Evolutionary conservation across 768 basidiomycete genomes (phyloP).

Genomic region (Mycena belliarum): DNA sequence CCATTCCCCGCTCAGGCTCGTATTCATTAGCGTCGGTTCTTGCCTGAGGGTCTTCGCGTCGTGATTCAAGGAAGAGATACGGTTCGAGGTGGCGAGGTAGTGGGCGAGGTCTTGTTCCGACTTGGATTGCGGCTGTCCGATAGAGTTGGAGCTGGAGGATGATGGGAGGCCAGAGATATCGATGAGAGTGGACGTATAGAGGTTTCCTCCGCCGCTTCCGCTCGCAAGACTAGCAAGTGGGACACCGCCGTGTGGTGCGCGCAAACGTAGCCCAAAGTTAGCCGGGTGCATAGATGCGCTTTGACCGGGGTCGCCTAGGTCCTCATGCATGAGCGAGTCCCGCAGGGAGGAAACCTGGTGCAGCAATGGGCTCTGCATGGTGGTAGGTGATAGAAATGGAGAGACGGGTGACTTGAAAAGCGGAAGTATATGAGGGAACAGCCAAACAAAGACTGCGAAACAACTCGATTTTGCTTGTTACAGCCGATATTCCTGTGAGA

Average conservation of each 20-base stretch:
- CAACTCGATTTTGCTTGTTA: neutral
- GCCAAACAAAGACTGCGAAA: slow-evolving; percentile 5
- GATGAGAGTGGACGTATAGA: slow-evolving; percentile 14
- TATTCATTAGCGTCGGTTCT: slow-evolving; percentile 7
- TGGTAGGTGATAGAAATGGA: neutral
- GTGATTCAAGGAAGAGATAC: neutral
- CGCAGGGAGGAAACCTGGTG: slow-evolving; percentile 19
- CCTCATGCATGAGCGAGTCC: slow-evolving; percentile 9
- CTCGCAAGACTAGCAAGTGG: slow-evolving; percentile 7
- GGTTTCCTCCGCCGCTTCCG: slow-evolving; percentile 5
- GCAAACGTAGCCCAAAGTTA: slow-evolving; percentile 4
- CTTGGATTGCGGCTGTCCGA: slow-evolving; percentile 16
- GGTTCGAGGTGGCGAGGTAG: slow-evolving; percentile 22
- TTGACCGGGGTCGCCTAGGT: neutral
- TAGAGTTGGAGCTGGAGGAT: slow-evolving; percentile 3
- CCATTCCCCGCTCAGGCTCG: slow-evolving; percentile 10
- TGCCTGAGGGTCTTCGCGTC: neutral
- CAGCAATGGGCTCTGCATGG: slow-evolving; percentile 19
- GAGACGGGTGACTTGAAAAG: neutral
- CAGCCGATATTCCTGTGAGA: no score
- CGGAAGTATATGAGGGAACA: slow-evolving; percentile 9
- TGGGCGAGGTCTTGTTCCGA: slow-evolving; percentile 22
- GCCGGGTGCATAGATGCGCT: neutral
- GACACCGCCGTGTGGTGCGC: neutral
- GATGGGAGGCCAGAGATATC: slow-evolving; percentile 4